These are phyloP conservation scores for Conringia planisiliqua DNA, from an alignment of 345 rosid genomes.

Conservation along the genomic window DNA sequence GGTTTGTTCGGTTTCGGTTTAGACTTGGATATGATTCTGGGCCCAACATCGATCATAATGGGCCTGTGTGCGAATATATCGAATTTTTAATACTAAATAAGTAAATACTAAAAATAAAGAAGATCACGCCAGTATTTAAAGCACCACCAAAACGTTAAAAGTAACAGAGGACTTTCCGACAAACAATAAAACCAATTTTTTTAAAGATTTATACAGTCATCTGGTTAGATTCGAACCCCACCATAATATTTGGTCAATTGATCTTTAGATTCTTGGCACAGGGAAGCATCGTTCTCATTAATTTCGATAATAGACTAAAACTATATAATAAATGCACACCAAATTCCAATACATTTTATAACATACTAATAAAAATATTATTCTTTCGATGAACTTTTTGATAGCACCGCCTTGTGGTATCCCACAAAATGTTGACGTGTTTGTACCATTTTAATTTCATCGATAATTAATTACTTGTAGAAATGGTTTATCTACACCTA, in stretches of 20 bases:
- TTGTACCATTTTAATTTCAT: neutral
- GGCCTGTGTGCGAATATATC: neutral
- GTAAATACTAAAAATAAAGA: too few relatives aligned
- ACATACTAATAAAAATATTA: neutral
- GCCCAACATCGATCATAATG: too few relatives aligned
- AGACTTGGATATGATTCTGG: too few relatives aligned
- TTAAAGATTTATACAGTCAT: too few relatives aligned
- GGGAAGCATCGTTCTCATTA: conserved; percentile 17
- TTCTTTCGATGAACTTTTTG: neutral
- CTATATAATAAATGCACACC: conserved; percentile 9
- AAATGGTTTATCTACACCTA: neutral
- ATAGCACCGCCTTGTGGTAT: conserved; percentile 15
- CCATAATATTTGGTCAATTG: conserved; percentile 24
- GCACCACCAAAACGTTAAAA: neutral
- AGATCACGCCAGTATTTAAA: neutral
- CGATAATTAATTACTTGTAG: neutral
- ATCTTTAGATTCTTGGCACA: conserved; percentile 10
- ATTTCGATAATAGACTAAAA: neutral
- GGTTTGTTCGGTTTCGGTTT: too few relatives aligned
- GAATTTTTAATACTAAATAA: too few relatives aligned
- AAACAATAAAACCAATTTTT: too few relatives aligned
- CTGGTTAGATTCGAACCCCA: conserved; percentile 20
- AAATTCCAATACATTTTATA: neutral
- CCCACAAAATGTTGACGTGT: conserved; percentile 12
- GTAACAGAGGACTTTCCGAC: neutral